Evolutionary conservation across 345 rosid genomes (phyloP).

Genomic region (Eucalyptus pauciflora): DNA sequence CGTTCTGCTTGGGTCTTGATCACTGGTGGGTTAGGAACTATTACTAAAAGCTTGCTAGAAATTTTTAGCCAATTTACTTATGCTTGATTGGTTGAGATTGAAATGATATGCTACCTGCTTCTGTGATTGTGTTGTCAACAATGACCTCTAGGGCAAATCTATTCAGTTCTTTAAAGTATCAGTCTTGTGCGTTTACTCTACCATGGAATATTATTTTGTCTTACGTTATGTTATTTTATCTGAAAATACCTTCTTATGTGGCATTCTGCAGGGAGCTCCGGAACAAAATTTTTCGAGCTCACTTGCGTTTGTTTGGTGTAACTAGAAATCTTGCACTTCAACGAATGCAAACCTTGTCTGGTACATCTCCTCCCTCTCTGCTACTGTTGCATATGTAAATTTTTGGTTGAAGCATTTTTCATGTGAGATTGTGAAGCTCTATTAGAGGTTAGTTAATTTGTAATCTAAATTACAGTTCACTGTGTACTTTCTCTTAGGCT

Average conservation of each 20-base stretch:
- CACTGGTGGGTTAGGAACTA: too few relatives aligned
- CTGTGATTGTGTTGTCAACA: too few relatives aligned
- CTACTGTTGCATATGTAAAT: not conserved
- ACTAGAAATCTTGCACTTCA: not conserved
- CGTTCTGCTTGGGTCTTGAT: too few relatives aligned
- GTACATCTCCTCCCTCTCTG: not conserved
- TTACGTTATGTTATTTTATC: too few relatives aligned
- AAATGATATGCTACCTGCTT: not conserved
- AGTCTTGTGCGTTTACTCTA: not conserved
- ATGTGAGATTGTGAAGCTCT: not conserved
- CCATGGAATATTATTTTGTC: not conserved
- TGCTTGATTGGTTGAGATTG: not conserved
- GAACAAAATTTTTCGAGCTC: not conserved
- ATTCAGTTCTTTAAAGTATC: not conserved
- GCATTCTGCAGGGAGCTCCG: fast-evolving
- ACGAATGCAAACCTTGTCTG: not conserved
- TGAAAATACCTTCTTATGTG: too few relatives aligned
- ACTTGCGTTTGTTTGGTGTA: not conserved
- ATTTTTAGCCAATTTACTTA: too few relatives aligned
- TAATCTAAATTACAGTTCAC: not conserved
- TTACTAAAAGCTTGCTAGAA: too few relatives aligned
- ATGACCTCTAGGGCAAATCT: not conserved
- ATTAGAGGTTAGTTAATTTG: not conserved
- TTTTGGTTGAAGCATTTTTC: not conserved
- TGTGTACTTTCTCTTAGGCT: not conserved